Percentiles rank a stretch among this genome's conserved stretches.
Evolutionary conservation across 1,139 yeast genomes (phyloP).

Genomic region (Yamadazyma taylorii): DNA sequence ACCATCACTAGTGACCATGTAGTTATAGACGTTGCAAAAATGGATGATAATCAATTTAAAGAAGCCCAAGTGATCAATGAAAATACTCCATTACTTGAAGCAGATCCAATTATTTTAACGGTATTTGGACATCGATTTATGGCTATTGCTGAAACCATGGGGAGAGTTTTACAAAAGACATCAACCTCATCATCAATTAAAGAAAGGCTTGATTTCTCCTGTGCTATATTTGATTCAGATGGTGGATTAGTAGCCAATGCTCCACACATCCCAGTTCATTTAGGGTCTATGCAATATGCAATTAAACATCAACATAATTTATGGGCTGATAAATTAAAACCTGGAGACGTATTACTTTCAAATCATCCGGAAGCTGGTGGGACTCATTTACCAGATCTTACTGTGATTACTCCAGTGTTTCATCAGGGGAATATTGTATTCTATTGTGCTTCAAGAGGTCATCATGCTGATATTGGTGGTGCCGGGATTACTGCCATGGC

Average conservation of each 20-base stretch:
- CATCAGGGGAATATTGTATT: conserved; percentile 34
- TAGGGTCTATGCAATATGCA: conserved; percentile 88
- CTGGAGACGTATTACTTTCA: conserved; percentile 75
- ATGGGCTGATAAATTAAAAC: conserved; percentile 60
- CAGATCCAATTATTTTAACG: conserved; percentile 72
- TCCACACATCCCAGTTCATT: conserved; percentile 84
- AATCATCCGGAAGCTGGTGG: conserved; percentile 85
- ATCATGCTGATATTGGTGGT: conserved; percentile 50
- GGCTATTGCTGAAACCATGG: conserved; percentile 92
- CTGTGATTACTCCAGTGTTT: conserved; percentile 68
- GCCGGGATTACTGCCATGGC: conserved; percentile 51
- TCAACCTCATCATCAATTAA: conserved; percentile 85
- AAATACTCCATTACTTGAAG: conserved; percentile 15
- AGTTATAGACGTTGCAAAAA: conserved; percentile 22
- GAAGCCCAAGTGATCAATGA: conserved; percentile 5
- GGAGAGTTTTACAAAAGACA: conserved; percentile 74
- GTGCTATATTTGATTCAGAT: conserved; percentile 74
- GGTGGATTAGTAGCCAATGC: conserved; percentile 86
- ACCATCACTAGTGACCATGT: conserved; percentile 50
- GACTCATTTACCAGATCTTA: conserved; percentile 80
- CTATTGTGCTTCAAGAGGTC: conserved; percentile 50
- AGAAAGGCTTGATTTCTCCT: conserved; percentile 80
- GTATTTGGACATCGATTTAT: conserved; percentile 83
- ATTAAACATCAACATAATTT: conserved; percentile 63
- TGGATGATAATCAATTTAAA: too few relatives aligned